Evolutionary conservation across 768 basidiomycete species (phyloP), one percentile per base, ranked within the genome.

Genomic region (Wakefieldia striispora): DNA sequence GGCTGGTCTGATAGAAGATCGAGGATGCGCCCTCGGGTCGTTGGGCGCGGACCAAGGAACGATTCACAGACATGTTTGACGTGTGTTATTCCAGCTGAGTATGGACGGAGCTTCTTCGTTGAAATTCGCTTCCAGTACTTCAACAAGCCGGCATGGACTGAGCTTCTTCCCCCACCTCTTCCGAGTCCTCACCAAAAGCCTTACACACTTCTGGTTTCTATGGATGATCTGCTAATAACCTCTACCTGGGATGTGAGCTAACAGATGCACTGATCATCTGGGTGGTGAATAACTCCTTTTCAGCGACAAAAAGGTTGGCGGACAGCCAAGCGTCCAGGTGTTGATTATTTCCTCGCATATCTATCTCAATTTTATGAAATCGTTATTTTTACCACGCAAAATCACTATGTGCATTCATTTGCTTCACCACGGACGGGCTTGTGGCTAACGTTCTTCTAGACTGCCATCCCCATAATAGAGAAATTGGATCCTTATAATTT

Each of bases 351-450:
- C 80, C 77, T 99, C 29, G 95, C 83, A 23, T 99, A 99, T 67
- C 81, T 99, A 41, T 91, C 93, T 0, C 95, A 97, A 63, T 99
- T 98, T 74, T 99, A 93, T 66, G 97, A 99, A 74, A 82, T 98
- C 49, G 95, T 98, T 29, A 76, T 99, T 46, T 99, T 98, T 73
- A 98, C 95, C 10, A 79, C 84, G 16, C 92, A 95, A 71, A 81
- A 89, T 48, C 76, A 80, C 61, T 97, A 95, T 68, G 95, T 95
- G 56, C 42, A 90, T 79, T 33, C 34, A 26, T 45, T 23, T 45
- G 3, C 37, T 43, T 47, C 8, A 12, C 23, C 31, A 6, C 31
- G 12, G 14, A 11, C 19, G 4, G 39, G 20, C n/a, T 42, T 20
- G 50, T 14, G 43, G 31, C 43, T 49, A 24, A 54, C 23, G 2